These are phyloP conservation scores for Physcia stellaris DNA, from an alignment of 495 filamentous ascomycete species.

Conservation along the genomic window DNA sequence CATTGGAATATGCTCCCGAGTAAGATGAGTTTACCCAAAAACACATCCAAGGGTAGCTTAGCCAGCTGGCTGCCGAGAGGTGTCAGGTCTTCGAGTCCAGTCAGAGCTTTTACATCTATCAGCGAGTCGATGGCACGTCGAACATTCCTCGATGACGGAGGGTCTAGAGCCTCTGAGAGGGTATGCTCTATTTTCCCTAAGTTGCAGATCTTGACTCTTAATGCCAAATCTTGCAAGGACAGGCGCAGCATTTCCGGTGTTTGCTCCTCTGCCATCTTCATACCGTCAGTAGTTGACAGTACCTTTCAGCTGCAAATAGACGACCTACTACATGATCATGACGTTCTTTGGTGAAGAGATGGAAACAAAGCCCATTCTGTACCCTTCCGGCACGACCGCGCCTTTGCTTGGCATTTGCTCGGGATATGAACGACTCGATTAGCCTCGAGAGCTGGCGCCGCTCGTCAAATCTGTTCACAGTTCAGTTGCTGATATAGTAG, in stretches of 20 bases:
- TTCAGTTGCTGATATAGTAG: slow-evolving; percentile 11
- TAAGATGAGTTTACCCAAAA: slow-evolving; percentile 84
- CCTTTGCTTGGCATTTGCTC: slow-evolving; percentile 86
- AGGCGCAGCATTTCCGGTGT: slow-evolving; percentile 90
- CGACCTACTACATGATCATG: slow-evolving; percentile 48
- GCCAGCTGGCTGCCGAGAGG: slow-evolving; percentile 75
- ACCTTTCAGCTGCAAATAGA: slow-evolving; percentile 1
- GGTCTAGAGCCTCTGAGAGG: slow-evolving; percentile 77
- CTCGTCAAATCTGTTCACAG: slow-evolving; percentile 57
- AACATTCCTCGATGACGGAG: slow-evolving; percentile 81
- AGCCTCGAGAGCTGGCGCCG: slow-evolving; percentile 77
- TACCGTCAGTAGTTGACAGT: background rate
- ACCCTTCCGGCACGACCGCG: slow-evolving; percentile 93
- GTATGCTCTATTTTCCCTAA: slow-evolving; percentile 84
- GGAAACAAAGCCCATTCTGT: slow-evolving; percentile 86
- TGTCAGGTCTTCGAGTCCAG: slow-evolving; percentile 65
- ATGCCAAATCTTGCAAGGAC: slow-evolving; percentile 82
- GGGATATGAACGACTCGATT: slow-evolving; percentile 84
- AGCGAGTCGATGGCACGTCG: slow-evolving; percentile 81
- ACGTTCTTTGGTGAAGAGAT: slow-evolving; percentile 78
- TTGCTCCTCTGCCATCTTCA: slow-evolving; percentile 72
- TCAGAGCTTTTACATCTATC: slow-evolving; percentile 85
- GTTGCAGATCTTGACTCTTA: slow-evolving; percentile 95
- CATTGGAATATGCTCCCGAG: slow-evolving; percentile 75
- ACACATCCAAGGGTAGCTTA: slow-evolving; percentile 81